Evolutionary conservation across 2,329 filamentous ascomycete genomes (phyloP), one percentile per base, ranked within the genome.

Genomic region (Didymella pinodella): DNA sequence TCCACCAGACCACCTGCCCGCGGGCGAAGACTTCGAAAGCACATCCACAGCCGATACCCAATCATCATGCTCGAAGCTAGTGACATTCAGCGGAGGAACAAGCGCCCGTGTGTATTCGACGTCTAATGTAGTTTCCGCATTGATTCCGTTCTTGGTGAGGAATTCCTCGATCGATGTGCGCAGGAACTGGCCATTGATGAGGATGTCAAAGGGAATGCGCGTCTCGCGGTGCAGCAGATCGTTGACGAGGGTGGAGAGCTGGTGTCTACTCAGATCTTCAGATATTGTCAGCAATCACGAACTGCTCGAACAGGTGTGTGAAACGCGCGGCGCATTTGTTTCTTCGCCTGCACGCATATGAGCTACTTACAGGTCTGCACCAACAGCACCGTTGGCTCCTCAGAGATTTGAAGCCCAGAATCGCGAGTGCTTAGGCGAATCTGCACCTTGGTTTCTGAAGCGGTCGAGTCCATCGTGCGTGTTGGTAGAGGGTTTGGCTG

Each of bases 31-130:
- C 14, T 79, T 77, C 0, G 92, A 93, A 25, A 96, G 82, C 4
- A 96, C 86, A 76, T 97, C 93, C 26, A 98, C 88, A 26, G 87
- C 86, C 75, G 91, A 92, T 48, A 99, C 91, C 95, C 95, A 99
- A 77, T 98, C 95, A 73, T 99, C 93, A 77, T 99, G 94, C 80
- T 97, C 90, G 76, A 97, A 99, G 73, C 91, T 95, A 12, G 93
- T 90, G 68, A 96, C 88, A 76, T 95, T 94, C 34, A 91, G 84
- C 18, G 95, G 95, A 7, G 95, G 95, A 60, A 97, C 88, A 67
- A 97, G 82, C 64, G 93, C 95, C 70, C 93, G 90, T 34, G 97
- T 92, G 78, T 98, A 99, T 81, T 98, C 93, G 57, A 99, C 85
- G 34, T 89, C 90, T 51, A 99, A 81, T 4, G 90, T 94, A 4